A percentile compares a stretch with the other conserved stretches of the same genome.
Conservation (phyloP, 73 alveolate genomes). For the Blepharisma japonicum region DNA sequence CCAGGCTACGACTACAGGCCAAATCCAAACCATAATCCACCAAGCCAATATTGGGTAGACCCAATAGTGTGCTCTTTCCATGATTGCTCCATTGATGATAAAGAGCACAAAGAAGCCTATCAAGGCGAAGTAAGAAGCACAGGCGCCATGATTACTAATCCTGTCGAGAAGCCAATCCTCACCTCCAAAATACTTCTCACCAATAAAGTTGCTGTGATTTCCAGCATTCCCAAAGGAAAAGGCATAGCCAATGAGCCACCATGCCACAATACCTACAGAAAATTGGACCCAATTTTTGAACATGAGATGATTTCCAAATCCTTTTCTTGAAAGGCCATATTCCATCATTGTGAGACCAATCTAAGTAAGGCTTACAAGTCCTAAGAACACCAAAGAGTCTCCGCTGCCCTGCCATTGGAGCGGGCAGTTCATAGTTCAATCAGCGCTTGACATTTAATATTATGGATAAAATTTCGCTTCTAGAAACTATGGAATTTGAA, state of each 20-base stretch:
- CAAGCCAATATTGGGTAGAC: neutral
- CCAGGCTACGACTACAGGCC: conserved; percentile 27
- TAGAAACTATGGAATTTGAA: too few species aligned
- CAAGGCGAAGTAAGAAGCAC: neutral
- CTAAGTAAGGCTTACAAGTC: neutral
- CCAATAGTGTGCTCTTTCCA: neutral
- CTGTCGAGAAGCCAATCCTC: conserved; percentile 12
- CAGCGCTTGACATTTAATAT: too few species aligned
- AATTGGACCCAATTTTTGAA: conserved; percentile 24
- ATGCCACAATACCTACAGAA: conserved; percentile 1
- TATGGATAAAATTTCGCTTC: too few species aligned
- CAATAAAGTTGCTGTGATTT: conserved; percentile 6
- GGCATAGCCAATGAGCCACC: conserved; percentile 23
- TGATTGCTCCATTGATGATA: neutral
- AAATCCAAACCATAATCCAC: neutral
- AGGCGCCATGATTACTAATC: neutral
- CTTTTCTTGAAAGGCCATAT: conserved; percentile 4
- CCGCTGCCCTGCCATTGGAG: too few species aligned
- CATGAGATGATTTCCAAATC: conserved; percentile 5
- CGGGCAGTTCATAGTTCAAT: too few species aligned
- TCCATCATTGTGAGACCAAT: conserved; percentile 22
- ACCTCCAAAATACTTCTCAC: conserved; percentile 23
- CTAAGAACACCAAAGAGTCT: too few species aligned
- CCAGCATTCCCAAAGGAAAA: conserved; percentile 16
- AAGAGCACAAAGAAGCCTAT: conserved; percentile 2